Evolutionary conservation across 352 stramenopile genomes (phyloP).

Genomic region (Detonula confervacea): DNA sequence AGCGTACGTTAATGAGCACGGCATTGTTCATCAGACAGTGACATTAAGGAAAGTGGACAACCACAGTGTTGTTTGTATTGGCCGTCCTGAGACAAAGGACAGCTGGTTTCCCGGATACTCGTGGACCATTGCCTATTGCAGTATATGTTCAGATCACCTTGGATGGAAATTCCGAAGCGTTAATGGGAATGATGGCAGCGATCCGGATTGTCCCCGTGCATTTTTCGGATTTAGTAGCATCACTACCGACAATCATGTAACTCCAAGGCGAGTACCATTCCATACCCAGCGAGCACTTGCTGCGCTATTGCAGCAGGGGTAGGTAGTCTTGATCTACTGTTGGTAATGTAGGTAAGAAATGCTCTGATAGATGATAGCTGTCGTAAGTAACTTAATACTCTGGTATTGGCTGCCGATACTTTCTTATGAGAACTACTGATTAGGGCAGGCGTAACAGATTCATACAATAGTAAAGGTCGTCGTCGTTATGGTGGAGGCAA

Average conservation of each 20-base stretch:
- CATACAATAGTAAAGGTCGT: no score
- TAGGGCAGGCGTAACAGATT: no score
- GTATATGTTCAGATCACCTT: conserved; percentile 61
- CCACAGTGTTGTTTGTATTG: conserved; percentile 48
- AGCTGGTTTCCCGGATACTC: conserved; percentile 78
- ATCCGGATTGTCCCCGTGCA: conserved; percentile 26
- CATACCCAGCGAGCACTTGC: conserved; percentile 3
- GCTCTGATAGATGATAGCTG: no score
- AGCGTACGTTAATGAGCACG: conserved; percentile 81
- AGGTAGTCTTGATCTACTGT: no score
- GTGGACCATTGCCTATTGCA: conserved; percentile 76
- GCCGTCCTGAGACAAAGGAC: conserved; percentile 65
- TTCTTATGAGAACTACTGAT: no score
- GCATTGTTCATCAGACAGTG: conserved; percentile 77
- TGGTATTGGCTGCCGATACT: no score
- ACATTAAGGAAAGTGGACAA: conserved; percentile 68
- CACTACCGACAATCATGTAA: conserved; percentile 50
- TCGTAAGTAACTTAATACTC: no score
- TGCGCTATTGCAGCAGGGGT: conserved; percentile 23
- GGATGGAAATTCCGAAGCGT: conserved; percentile 81
- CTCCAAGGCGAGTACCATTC: conserved; percentile 37
- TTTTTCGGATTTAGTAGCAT: conserved; percentile 60
- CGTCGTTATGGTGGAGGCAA: no score
- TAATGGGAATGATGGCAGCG: conserved; percentile 19
- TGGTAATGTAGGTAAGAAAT: no score